Base-by-base conservation (phyloP, 1,284 basidiomycete genomes). In the Gomphus sp. region DNA sequence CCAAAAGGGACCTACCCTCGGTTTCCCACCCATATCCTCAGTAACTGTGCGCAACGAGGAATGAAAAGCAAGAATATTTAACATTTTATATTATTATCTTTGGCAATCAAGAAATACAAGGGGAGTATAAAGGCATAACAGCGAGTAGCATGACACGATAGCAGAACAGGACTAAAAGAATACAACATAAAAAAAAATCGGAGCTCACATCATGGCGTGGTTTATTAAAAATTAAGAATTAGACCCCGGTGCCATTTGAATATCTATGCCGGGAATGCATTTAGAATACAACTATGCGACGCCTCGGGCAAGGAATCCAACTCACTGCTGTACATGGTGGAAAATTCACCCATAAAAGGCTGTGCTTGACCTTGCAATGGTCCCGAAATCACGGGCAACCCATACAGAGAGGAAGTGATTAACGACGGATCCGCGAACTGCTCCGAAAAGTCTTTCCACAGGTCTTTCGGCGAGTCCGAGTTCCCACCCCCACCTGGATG, bases 371-470 rank as follows among this genome's bases (percentile, higher is more conserved):
- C 11, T 39, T 31, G 52, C 34, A 37, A 9, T 34, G 54, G 25
- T 31, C 50, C 57, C 22, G 49, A 50, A 44, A 61, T 52, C 9
- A 61, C 50, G 14, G 60, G 60, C 36, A 61, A 47, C 7, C 51
- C 51, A 39, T 61, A 61, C n/a, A 60, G 33, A 9, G 57, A 53
- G 10, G 60, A 45, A n/a, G 60, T 54, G 14, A 61, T 58, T 22
- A 58, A 28, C n/a, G 60, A 47, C 31, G 58, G 58, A 18, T 61
- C 58, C 14, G 22, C 41, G 43, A 60, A 55, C 18, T 43, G 58
- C 25, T 60, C 52, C 10, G 47, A 11, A 52, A 61, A 51, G 33
- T 52, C 60, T 9, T 51, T 59, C 60, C 60, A 61, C 36, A 53
- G 31, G 25, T 52, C 54, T 14, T 55, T 55, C 14, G 44, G 31